Evolutionary conservation across 805 yeast genomes (phyloP), one percentile per base, ranked within the genome.

Genomic region (Wickerhamomyces alni): DNA sequence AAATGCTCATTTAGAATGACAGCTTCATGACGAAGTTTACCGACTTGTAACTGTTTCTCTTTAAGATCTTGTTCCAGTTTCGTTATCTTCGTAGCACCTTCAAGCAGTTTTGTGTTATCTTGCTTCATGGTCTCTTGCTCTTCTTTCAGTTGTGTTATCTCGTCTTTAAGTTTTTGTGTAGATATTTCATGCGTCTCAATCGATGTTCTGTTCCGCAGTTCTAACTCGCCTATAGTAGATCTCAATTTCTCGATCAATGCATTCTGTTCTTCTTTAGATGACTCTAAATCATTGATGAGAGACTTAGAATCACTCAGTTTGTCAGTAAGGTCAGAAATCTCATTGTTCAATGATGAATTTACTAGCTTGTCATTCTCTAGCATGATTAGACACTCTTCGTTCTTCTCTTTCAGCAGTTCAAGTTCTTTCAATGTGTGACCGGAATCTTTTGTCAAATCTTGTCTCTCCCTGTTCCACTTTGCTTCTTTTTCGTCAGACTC

Each of bases 21-120:
- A 2, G 95, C 91, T 59, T 93, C 99, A 59, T 91, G 98, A 38
- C 97, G 76, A 36, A 93, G 71, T 57, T 91, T 93, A 2, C 98
- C 98, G 37, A 93, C 77, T 37, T 80, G 74, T 26, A 89, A 65
- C 42, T 80, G 87, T 60, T 87, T 88, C 44, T 72, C 88, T 66
- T 68, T 79, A 33, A 72, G 66, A 56, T 70, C 88, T 38, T 59
- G 65, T 54, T 72, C 84, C 37, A 69, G 67, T 52, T 65, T 67
- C 1, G 51, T 42, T 43, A 41, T 57, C 42, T 43, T 52, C 7
- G 43, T 55, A 5, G 52, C 45, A 9, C 45, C 48, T 18, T 45
- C 47, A 21, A 47, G 44, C 41, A 61, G 41, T 17, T 42, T 33
- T 18, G 41, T 45, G 35, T 59, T 39, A 44, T 57, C 36, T 38